phyloP scores from a whole-genome alignment of 768 basidiomycete species.

The Mycena latifolia region DNA sequence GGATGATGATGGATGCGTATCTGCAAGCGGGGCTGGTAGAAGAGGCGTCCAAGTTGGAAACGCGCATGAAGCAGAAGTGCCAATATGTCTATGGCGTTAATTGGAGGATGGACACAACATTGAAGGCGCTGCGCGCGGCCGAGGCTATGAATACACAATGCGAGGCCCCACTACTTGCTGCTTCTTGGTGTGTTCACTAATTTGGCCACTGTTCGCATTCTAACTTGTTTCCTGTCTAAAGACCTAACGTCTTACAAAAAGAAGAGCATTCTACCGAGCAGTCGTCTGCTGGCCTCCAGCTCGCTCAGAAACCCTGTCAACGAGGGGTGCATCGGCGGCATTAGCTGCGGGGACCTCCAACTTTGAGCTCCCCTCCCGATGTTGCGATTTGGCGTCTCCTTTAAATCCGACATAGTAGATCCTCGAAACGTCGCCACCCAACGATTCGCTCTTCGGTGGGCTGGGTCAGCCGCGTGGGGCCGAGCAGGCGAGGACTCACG shows the following conservation, averaged over 20 bases:
- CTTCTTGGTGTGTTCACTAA: too few relatives aligned
- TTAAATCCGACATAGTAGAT: constrained; percentile 89
- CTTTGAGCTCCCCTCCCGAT: constrained; percentile 71
- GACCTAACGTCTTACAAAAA: constrained; percentile 5
- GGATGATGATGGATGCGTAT: constrained; percentile 34
- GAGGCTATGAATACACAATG: too few relatives aligned
- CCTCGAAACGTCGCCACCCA: constrained; percentile 72
- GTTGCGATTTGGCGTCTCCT: constrained; percentile 69
- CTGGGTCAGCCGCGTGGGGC: constrained; percentile 11
- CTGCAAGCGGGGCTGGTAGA: constrained; percentile 14
- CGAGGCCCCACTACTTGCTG: too few relatives aligned
- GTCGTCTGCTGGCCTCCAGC: constrained; percentile 72
- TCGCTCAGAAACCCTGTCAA: constrained; percentile 71
- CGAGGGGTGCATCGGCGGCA: constrained; percentile 77
- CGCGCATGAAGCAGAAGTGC: constrained; percentile 29
- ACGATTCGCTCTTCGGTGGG: constrained; percentile 68
- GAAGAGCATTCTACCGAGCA: constrained; percentile 53
- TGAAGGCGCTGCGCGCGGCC: constrained; percentile 16
- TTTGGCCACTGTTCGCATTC: too few relatives aligned
- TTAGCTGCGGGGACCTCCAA: constrained; percentile 85
- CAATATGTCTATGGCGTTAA: constrained; percentile 22
- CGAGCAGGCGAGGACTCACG: constrained; percentile 58
- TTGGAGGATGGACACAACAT: constrained; percentile 29
- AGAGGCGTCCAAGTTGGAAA: constrained; percentile 20
- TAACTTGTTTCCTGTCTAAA: background rate